These are phyloP conservation scores for Actinomortierella wolfii DNA, from an alignment of 371 early-diverging fungal genomes.

Conservation along the genomic window DNA sequence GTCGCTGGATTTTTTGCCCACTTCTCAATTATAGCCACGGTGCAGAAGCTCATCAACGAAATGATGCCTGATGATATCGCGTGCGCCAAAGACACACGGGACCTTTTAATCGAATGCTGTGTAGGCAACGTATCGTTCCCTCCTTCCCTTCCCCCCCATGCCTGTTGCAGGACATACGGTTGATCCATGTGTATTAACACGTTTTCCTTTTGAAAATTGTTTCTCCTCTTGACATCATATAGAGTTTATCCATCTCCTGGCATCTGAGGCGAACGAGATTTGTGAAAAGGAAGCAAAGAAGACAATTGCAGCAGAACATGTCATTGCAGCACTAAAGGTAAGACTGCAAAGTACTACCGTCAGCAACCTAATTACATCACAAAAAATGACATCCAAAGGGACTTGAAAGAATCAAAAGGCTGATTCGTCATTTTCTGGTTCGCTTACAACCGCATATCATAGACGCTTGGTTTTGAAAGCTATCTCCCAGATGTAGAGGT, in stretches of 20 bases:
- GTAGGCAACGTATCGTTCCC: conserved; percentile 65
- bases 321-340: conserved; percentile 87
- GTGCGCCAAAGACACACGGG: conserved; percentile 95
- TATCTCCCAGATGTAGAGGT: conserved; percentile 90
- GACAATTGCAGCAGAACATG: conserved; percentile 98
- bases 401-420: not conserved
- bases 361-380: too few relatives aligned
- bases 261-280: conserved; percentile 95
- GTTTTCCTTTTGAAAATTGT: not conserved
- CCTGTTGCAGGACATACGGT: not conserved
- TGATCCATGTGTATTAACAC: not conserved
- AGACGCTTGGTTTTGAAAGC: conserved; percentile 89
- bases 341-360: too few relatives aligned
- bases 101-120: conserved; percentile 93
- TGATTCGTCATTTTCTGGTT: not conserved
- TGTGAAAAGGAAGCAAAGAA: conserved; percentile 98
- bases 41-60: conserved; percentile 96
- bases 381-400: not conserved
- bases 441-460: conserved; percentile 2
- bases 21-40: conserved; percentile 83
- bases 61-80: conserved; percentile 88
- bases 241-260: conserved; percentile 95
- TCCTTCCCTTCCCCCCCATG: not conserved
- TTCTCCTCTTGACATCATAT: conserved; percentile 3
- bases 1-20: not conserved